Evolutionary conservation across 306 rosid genomes (phyloP).

Genomic region (Trichosanthes cucumerina): DNA sequence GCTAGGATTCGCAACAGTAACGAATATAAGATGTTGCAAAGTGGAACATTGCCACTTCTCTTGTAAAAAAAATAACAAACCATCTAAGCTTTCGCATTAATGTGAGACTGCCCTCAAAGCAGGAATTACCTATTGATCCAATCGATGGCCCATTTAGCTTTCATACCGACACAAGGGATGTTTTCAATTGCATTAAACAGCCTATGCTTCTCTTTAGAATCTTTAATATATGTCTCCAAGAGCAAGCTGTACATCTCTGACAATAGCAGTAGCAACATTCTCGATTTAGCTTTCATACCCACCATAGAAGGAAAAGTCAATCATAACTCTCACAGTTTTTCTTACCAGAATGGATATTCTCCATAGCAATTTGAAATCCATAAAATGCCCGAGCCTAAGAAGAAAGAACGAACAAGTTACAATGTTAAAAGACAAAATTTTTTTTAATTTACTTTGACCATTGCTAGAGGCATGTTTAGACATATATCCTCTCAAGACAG

Average conservation of each 20-base stretch:
- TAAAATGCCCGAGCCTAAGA: slow-evolving; percentile 83
- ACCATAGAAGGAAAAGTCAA: slow-evolving; percentile 12
- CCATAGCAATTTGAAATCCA: slow-evolving; percentile 91
- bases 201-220: slow-evolving; percentile 70
- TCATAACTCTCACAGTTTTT: neutral
- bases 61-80: too few species aligned
- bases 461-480: neutral
- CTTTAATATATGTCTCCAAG: slow-evolving; percentile 78
- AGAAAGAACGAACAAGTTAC: neutral
- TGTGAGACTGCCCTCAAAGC: neutral
- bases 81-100: too few species aligned
- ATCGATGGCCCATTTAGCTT: slow-evolving; percentile 80
- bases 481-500: neutral
- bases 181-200: slow-evolving; percentile 77
- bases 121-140: slow-evolving; percentile 63
- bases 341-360: slow-evolving; percentile 88
- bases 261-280: slow-evolving; percentile 8
- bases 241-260: slow-evolving; percentile 95
- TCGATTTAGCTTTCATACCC: slow-evolving; percentile 8
- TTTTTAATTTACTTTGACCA: too few species aligned
- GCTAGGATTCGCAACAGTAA: neutral
- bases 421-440: neutral
- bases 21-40: too few species aligned
- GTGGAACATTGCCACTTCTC: too few species aligned
- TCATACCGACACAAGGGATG: slow-evolving; percentile 69